These are phyloP conservation scores for Deuterostichococcus epilithicus DNA, from an alignment of 139 green algal species.

Conservation along the genomic window DNA sequence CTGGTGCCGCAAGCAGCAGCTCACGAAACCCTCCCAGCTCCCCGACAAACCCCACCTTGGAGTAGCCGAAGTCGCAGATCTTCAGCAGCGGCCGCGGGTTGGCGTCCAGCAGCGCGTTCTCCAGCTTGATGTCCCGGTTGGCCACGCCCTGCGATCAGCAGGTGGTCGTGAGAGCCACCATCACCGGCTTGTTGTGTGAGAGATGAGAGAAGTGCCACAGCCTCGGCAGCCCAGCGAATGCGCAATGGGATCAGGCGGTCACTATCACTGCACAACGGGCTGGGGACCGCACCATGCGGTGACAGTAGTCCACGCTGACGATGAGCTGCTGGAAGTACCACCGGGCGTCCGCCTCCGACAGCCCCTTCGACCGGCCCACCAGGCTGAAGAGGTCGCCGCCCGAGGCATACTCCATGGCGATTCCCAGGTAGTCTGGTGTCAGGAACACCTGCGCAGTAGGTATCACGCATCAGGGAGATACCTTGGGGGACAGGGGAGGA, in stretches of 20 bases:
- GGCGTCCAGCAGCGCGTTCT: constrained; percentile 56
- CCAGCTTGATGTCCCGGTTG: constrained; percentile 79
- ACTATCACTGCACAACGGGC: neutral
- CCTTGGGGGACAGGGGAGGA: no score
- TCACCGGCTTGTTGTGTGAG: neutral
- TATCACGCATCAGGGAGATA: no score
- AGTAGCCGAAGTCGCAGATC: constrained; percentile 68
- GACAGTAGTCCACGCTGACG: constrained; percentile 62
- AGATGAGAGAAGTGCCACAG: neutral
- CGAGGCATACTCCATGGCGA: constrained; percentile 79
- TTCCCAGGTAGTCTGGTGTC: constrained; percentile 56
- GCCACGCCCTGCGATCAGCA: constrained; percentile 63
- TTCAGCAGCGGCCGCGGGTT: constrained; percentile 49
- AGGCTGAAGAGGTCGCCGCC: constrained; percentile 74
- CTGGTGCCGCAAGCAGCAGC: no score
- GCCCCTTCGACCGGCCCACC: constrained; percentile 20
- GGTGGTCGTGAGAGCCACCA: no score
- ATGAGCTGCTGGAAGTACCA: constrained; percentile 73
- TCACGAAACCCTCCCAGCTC: no score
- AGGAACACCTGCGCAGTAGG: constrained; percentile 32
- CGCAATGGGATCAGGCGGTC: neutral
- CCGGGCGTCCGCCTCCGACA: constrained; percentile 55
- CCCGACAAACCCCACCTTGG: constrained; percentile 26
- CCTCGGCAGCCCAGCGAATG: neutral
- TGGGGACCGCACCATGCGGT: constrained; percentile 33